Conservation (phyloP, 2,329 filamentous ascomycete genomes). For the Talaromyces sp. region DNA sequence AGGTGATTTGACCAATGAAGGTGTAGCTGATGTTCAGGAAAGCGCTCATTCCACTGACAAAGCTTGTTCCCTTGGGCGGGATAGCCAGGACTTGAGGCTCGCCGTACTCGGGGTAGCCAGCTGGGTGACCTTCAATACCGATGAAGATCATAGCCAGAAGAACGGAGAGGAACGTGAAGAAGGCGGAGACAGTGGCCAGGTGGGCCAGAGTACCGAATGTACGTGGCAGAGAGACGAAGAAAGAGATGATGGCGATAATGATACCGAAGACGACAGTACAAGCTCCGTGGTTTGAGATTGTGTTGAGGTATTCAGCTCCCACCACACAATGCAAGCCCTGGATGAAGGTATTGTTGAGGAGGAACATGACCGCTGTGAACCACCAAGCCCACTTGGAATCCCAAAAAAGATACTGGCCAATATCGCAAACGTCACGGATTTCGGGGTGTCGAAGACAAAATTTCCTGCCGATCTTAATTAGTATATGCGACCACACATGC, state of each 20-base stretch:
- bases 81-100: constrained; percentile 69
- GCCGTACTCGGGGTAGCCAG: constrained; percentile 64
- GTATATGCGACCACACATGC: not conserved
- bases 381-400: constrained; percentile 73
- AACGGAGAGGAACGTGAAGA: constrained; percentile 90
- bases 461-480: constrained; percentile 61
- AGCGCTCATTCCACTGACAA: constrained; percentile 79
- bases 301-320: constrained; percentile 86
- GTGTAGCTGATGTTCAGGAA: constrained; percentile 97
- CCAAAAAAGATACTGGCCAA: constrained; percentile 95
- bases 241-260: constrained; percentile 74
- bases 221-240: constrained; percentile 76
- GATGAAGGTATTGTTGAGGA: constrained; percentile 93
- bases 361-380: constrained; percentile 78
- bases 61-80: constrained; percentile 71
- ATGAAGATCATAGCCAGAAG: constrained; percentile 81
- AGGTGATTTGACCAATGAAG: constrained; percentile 92
- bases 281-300: constrained; percentile 71
- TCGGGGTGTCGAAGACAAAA: constrained; percentile 91
- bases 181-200: constrained; percentile 75
- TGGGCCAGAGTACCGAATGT: constrained; percentile 82
- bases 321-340: constrained; percentile 81
- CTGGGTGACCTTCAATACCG: constrained; percentile 73
- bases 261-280: constrained; percentile 82
- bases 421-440: constrained; percentile 88